These are phyloP conservation scores for Barnettozyma californica DNA, from an alignment of 805 yeast genomes.

Conservation along the genomic window DNA sequence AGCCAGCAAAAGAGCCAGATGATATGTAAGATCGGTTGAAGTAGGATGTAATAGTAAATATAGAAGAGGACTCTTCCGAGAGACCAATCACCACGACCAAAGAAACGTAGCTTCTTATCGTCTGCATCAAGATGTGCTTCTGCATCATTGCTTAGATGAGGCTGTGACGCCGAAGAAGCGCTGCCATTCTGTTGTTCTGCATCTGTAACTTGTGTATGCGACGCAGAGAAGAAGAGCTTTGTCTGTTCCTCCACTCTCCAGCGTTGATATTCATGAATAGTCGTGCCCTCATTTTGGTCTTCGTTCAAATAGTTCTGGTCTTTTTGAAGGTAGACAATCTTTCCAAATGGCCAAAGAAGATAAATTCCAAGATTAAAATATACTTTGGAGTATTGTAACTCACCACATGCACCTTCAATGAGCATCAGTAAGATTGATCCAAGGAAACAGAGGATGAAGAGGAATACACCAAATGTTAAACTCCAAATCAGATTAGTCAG, in stretches of 20 bases:
- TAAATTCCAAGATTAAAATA: slow-evolving; percentile 63
- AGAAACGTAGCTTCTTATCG: slow-evolving; percentile 47
- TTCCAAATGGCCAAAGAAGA: slow-evolving; percentile 83
- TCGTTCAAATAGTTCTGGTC: slow-evolving; percentile 81
- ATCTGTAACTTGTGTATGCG: slow-evolving; percentile 14
- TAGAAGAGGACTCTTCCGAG: slow-evolving; percentile 77
- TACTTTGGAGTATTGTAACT: slow-evolving; percentile 54
- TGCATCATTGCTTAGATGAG: background rate
- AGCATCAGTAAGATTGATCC: slow-evolving; percentile 41
- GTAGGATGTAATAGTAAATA: slow-evolving; percentile 55
- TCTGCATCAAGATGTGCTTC: slow-evolving; percentile 7
- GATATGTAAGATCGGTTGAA: slow-evolving; percentile 60
- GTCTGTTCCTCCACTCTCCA: slow-evolving; percentile 80
- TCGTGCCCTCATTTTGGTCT: slow-evolving; percentile 84
- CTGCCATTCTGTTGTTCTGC: background rate
- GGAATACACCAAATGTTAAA: slow-evolving; percentile 59
- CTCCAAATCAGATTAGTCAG: slow-evolving; percentile 74
- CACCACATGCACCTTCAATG: slow-evolving; percentile 27
- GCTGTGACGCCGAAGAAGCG: slow-evolving; percentile 1
- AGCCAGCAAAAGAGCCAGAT: slow-evolving; percentile 71
- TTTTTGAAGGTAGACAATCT: slow-evolving; percentile 68
- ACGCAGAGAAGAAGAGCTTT: slow-evolving; percentile 62
- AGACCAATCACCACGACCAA: slow-evolving; percentile 93
- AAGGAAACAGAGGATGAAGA: slow-evolving; percentile 47
- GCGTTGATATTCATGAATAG: slow-evolving; percentile 74